A percentile compares a stretch with the other conserved stretches of the same genome.
phyloP scores from a whole-genome alignment of 208 protist species.

The Acanthamoeba castellanii region DNA sequence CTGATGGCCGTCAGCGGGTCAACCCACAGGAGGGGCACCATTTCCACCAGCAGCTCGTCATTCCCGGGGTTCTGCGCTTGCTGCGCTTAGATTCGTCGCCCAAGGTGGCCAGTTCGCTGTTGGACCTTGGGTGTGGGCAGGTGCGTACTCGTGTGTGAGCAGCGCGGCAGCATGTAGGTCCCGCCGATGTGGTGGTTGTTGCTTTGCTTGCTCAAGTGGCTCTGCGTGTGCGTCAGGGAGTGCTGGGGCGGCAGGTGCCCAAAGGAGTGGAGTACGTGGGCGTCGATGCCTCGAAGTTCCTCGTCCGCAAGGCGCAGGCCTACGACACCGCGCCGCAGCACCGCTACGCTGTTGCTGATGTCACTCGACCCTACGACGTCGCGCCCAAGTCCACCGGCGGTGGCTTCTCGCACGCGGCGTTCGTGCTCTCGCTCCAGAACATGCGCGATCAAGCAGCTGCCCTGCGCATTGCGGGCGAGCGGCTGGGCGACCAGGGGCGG shows the following conservation, averaged over 20 bases:
- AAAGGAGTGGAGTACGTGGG: not conserved
- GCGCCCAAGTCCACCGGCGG: not conserved
- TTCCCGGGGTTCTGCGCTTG: not conserved
- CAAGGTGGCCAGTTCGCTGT: not conserved
- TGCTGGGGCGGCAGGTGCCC: not conserved
- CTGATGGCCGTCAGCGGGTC: not conserved
- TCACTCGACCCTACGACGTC: not conserved
- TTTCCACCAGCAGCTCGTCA: constrained; percentile 13
- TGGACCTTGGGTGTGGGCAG: constrained; percentile 26
- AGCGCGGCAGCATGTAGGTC: too few species aligned
- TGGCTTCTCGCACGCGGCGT: not conserved
- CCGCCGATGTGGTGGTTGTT: not conserved
- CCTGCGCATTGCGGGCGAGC: not conserved
- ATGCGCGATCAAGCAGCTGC: not conserved
- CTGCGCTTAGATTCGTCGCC: not conserved
- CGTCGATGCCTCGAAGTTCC: not conserved
- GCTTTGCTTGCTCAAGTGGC: too few species aligned
- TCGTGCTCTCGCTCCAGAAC: constrained; percentile 36
- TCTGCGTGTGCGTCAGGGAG: not conserved
- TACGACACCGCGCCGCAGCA: not conserved
- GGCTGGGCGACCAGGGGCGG: not conserved
- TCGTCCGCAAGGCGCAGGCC: not conserved
- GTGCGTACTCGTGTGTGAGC: too few species aligned
- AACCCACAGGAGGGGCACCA: not conserved
- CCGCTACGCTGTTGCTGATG: constrained; percentile 5